Percentiles rank a stretch among this genome's conserved stretches.
phyloP scores from a whole-genome alignment of 2,329 filamentous ascomycete species.

The Exophiala aquamarina region DNA sequence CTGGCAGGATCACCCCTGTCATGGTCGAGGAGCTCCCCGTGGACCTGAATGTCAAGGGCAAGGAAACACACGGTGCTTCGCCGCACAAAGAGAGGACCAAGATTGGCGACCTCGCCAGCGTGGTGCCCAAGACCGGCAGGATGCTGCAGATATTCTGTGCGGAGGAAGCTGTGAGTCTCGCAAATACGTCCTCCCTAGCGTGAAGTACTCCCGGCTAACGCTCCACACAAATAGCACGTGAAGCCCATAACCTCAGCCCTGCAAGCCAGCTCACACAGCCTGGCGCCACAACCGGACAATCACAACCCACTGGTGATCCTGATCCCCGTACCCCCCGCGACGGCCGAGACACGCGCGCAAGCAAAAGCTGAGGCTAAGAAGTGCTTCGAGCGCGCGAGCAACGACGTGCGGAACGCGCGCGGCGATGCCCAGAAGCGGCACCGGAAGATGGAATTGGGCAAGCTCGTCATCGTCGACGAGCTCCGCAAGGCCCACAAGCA shows the following conservation, averaged over 20 bases:
- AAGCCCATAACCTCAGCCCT: constrained; percentile 47
- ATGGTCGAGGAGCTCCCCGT: constrained; percentile 62
- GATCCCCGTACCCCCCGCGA: constrained; percentile 47
- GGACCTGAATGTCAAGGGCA: constrained; percentile 55
- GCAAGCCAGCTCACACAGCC: constrained; percentile 40
- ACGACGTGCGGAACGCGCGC: constrained; percentile 42
- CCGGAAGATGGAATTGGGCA: constrained; percentile 45
- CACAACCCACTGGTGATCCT: constrained; percentile 47
- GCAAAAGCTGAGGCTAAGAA: constrained; percentile 41
- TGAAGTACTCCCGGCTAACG: too few species aligned
- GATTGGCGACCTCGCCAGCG: constrained; percentile 65
- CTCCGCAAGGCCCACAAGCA: constrained; percentile 45
- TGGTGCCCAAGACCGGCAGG: constrained; percentile 63
- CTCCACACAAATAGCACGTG: constrained; percentile 45
- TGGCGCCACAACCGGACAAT: constrained; percentile 43
- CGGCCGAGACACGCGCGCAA: constrained; percentile 46
- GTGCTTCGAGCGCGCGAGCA: constrained; percentile 43
- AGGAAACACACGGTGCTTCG: constrained; percentile 41
- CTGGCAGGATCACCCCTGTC: constrained; percentile 63
- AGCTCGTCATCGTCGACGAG: constrained; percentile 45
- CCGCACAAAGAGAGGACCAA: constrained; percentile 42
- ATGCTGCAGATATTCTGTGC: constrained; percentile 62
- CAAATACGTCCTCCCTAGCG: too few species aligned
- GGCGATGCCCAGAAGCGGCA: constrained; percentile 45
- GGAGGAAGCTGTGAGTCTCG: constrained; percentile 57